Base-by-base conservation (phyloP, 805 yeast species). In the Ogataea salicorniae region DNA sequence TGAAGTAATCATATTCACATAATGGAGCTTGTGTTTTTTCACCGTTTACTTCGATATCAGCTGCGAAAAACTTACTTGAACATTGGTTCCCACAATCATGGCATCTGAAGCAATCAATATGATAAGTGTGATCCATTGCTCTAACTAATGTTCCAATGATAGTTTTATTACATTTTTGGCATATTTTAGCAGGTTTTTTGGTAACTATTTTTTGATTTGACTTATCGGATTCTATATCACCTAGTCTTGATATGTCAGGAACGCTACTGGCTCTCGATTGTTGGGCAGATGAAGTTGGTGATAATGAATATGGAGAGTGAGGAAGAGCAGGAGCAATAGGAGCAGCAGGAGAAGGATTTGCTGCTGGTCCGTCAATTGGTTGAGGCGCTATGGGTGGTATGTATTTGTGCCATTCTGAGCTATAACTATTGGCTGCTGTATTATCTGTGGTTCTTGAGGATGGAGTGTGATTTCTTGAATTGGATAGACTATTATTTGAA, bases 1-100 rank as follows among this genome's bases (percentile, higher is more conserved):
- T 82, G 71, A 94, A 94, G 65, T 90, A 94, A 67, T 94, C 95
- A 55, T 81, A 86, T 68, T 94, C 99, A 68, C 99, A 94, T 26
- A 94, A 73, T 0, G 88, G 80, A 5, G 82, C 77, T 39, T 71
- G 63, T 4, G 62, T 69, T n/a, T 66, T 67, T 11, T 65, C 57
- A 13, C 69, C 69, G 2, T 60, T 53, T n/a, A 54, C 49, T 36
- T 50, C 60, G 5, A 71, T 63, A 48, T 86, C 92, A 47, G 75
- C 80, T 0, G 98, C 95, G 65, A 94, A 94, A 61, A 91, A 94
- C 63, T 90, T 90, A 17, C 90, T 76, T 15, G 94, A 83, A 57
- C 97, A 88, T 46, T 80, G 84, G 20, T 73, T 73, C 5, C 84
- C 84, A 71, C 99, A 94, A 61, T 87, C 96, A 55, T 79, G 72